These are phyloP conservation scores for Poronia punctata DNA, from an alignment of 495 filamentous ascomycete genomes.

Conservation along the genomic window DNA sequence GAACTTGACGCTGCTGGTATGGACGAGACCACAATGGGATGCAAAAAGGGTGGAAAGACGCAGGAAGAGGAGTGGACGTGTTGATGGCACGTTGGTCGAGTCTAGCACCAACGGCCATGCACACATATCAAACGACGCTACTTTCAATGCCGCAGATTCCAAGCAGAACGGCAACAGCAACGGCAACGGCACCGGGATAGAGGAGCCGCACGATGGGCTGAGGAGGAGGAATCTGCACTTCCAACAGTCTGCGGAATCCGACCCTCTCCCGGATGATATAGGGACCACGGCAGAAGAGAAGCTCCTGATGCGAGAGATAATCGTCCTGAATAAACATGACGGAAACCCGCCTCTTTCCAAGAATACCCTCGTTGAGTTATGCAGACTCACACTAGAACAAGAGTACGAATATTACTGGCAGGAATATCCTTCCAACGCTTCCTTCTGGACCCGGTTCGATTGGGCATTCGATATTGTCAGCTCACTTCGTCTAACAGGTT, in stretches of 20 bases:
- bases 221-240: not conserved
- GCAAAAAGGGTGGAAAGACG: conserved; percentile 58
- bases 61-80: conserved; percentile 27
- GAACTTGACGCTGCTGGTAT: conserved; percentile 54
- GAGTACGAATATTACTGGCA: conserved; percentile 60
- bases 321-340: conserved; percentile 12
- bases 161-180: too few relatives aligned
- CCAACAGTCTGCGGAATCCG: not conserved
- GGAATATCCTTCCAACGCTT: conserved; percentile 51
- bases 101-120: too few relatives aligned
- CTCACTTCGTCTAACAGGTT: conserved; percentile 59
- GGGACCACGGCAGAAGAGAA: not conserved
- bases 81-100: conserved; percentile 12
- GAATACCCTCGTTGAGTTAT: not conserved
- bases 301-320: not conserved
- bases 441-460: conserved; percentile 55
- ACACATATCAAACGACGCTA: too few relatives aligned
- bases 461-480: conserved; percentile 65
- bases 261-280: not conserved
- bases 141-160: too few relatives aligned
- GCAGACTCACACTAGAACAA: conserved; percentile 12
- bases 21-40: conserved; percentile 57
- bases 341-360: not conserved
- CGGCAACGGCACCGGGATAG: too few relatives aligned
- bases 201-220: too few relatives aligned